A percentile compares a stretch with the other conserved stretches of the same genome.
phyloP scores from a whole-genome alignment of 2,329 filamentous ascomycete species.

The Alternaria triticimaculans region DNA sequence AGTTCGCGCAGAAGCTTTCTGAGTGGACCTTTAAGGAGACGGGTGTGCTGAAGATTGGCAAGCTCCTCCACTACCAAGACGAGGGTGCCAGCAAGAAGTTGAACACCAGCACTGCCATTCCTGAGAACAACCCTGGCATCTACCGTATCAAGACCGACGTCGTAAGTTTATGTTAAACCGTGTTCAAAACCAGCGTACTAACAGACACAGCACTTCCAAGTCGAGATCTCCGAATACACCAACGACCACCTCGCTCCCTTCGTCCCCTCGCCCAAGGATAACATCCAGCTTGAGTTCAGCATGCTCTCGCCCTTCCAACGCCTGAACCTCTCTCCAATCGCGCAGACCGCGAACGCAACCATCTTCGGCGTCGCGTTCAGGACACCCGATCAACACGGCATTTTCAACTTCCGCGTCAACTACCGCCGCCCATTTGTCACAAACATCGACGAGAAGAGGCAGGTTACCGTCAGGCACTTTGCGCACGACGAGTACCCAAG shows the following conservation, averaged over 20 bases:
- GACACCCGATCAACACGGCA: conserved; percentile 95
- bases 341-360: conserved; percentile 69
- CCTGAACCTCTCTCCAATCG: conserved; percentile 68
- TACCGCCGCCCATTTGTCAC: conserved; percentile 95
- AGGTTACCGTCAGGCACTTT: conserved; percentile 93
- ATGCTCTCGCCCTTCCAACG: conserved; percentile 99
- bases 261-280: conserved; percentile 71
- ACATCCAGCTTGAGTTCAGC: conserved; percentile 92
- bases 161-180: conserved; percentile 63
- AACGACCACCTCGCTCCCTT: conserved; percentile 80
- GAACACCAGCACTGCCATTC: conserved; percentile 48
- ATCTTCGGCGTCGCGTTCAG: conserved; percentile 78
- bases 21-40: conserved; percentile 97
- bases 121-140: conserved; percentile 76
- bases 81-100: conserved; percentile 59
- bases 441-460: conserved; percentile 89
- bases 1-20: conserved; percentile 84
- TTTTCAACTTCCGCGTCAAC: conserved; percentile 98
- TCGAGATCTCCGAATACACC: conserved; percentile 86
- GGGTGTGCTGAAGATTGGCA: conserved; percentile 85
- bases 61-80: conserved; percentile 75
- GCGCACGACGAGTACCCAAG: conserved; percentile 96
- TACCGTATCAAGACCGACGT: conserved; percentile 98
- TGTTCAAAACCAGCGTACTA: conserved; percentile 1
- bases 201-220: conserved; percentile 72